Evolutionary conservation across 352 stramenopile genomes (phyloP).

Genomic region (Pythium biforme): DNA sequence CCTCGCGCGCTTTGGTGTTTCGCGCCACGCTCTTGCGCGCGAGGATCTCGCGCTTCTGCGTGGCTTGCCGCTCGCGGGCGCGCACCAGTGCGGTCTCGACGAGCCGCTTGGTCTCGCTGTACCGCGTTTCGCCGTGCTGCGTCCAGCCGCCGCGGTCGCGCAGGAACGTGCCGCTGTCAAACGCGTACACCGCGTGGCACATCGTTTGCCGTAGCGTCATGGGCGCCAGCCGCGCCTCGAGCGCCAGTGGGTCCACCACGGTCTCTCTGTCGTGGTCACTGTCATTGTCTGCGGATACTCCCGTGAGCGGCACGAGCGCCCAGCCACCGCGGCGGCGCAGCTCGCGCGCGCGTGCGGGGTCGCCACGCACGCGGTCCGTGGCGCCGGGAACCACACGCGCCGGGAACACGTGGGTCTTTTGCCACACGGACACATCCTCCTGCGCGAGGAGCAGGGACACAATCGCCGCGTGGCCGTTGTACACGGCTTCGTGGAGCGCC

Average conservation of each 20-base stretch:
- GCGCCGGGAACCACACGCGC: constrained; percentile 41
- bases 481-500: constrained; percentile 64
- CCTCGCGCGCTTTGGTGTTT: constrained; percentile 42
- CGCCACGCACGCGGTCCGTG: not conserved
- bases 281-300: not conserved
- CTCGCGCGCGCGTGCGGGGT: not conserved
- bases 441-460: constrained; percentile 45
- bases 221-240: constrained; percentile 26
- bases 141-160: constrained; percentile 40
- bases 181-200: constrained; percentile 40
- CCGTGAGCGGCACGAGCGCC: constrained; percentile 46
- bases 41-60: constrained; percentile 35
- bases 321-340: constrained; percentile 38
- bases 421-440: constrained; percentile 50
- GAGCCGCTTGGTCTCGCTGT: constrained; percentile 38
- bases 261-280: not conserved
- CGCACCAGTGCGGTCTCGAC: constrained; percentile 30
- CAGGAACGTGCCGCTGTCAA: constrained; percentile 40
- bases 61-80: constrained; percentile 14
- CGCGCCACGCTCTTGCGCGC: constrained; percentile 45
- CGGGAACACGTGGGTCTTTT: constrained; percentile 62
- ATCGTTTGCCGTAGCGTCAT: constrained; percentile 53
- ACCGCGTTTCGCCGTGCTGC: constrained; percentile 29
- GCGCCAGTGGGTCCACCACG: not conserved
- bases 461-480: constrained; percentile 65